Percentiles rank a stretch among this genome's conserved stretches.
Evolutionary conservation across 2,329 filamentous ascomycete genomes (phyloP).

Genomic region (Periconia digitata): DNA sequence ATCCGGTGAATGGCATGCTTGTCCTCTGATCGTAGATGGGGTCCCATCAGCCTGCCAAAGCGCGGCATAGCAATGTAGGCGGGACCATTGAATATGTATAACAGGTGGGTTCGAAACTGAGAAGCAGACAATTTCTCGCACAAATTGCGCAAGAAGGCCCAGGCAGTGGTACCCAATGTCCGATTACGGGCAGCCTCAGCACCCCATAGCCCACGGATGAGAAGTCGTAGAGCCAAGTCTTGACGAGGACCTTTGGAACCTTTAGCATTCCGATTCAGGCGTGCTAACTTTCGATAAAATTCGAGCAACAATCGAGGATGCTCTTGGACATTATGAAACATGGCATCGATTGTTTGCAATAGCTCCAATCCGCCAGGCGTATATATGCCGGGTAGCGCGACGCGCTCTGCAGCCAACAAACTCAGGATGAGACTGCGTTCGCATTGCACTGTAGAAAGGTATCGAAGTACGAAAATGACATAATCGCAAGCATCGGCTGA

Average conservation of each 20-base stretch:
- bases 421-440: background rate
- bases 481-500: conserved; percentile 7
- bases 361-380: conserved; percentile 12
- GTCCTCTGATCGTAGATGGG: no score
- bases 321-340: conserved; percentile 4
- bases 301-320: conserved; percentile 4
- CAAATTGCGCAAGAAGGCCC: conserved; percentile 4
- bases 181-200: background rate
- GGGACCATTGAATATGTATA: conserved; percentile 3
- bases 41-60: background rate
- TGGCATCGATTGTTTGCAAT: conserved; percentile 14
- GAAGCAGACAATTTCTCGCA: conserved; percentile 12
- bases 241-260: conserved; percentile 5
- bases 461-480: conserved; percentile 1
- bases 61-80: background rate
- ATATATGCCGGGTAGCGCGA: conserved; percentile 9
- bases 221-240: conserved; percentile 12
- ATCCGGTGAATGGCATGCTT: no score
- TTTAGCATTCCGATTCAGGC: conserved; percentile 4
- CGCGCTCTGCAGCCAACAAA: background rate
- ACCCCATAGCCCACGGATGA: conserved; percentile 18
- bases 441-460: background rate
- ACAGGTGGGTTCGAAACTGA: conserved; percentile 2
- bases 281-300: conserved; percentile 15
- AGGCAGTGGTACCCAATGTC: background rate